phyloP scores from a whole-genome alignment of 1,139 yeast species.

The Sugiyamaella pinicola region DNA sequence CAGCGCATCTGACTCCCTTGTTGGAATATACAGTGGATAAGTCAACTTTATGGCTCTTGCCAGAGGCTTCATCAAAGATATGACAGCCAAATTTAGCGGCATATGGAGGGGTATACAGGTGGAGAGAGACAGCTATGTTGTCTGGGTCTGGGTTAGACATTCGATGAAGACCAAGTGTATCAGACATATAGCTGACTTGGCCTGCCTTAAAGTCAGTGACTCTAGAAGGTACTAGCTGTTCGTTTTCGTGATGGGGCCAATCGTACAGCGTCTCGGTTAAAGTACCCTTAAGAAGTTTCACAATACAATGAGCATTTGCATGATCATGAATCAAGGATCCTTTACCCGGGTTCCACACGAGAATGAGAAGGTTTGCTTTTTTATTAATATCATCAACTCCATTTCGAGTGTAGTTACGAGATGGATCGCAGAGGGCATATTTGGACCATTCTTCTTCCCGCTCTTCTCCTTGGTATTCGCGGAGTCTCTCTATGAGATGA shows the following conservation, averaged over 20 bases:
- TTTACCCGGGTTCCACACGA: slow-evolving; percentile 75
- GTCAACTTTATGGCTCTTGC: slow-evolving; percentile 58
- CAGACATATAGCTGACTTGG: slow-evolving; percentile 68
- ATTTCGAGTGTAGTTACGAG: slow-evolving; percentile 53
- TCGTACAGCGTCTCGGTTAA: slow-evolving; percentile 62
- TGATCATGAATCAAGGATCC: slow-evolving; percentile 74
- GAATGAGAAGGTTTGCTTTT: slow-evolving; percentile 65
- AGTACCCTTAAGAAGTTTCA: slow-evolving; percentile 62
- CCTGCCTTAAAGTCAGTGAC: slow-evolving; percentile 47
- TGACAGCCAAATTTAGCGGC: slow-evolving; percentile 68
- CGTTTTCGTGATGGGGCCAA: slow-evolving; percentile 46
- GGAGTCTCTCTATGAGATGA: slow-evolving; percentile 51
- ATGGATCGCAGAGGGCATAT: slow-evolving; percentile 58
- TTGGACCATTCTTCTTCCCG: slow-evolving; percentile 58
- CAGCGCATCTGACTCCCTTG: slow-evolving; percentile 49
- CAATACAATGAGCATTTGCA: slow-evolving; percentile 65
- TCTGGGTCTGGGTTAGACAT: slow-evolving; percentile 55
- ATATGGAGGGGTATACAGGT: slow-evolving; percentile 77
- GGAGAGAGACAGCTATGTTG: slow-evolving; percentile 65
- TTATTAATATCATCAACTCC: slow-evolving; percentile 68
- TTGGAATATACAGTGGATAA: slow-evolving; percentile 65
- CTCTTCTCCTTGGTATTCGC: slow-evolving; percentile 47
- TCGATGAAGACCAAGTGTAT: slow-evolving; percentile 66
- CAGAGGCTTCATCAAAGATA: slow-evolving; percentile 57
- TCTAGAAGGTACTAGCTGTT: slow-evolving; percentile 32